These are phyloP conservation scores for Physcia stellaris DNA, from an alignment of 495 filamentous ascomycete genomes.

Conservation along the genomic window DNA sequence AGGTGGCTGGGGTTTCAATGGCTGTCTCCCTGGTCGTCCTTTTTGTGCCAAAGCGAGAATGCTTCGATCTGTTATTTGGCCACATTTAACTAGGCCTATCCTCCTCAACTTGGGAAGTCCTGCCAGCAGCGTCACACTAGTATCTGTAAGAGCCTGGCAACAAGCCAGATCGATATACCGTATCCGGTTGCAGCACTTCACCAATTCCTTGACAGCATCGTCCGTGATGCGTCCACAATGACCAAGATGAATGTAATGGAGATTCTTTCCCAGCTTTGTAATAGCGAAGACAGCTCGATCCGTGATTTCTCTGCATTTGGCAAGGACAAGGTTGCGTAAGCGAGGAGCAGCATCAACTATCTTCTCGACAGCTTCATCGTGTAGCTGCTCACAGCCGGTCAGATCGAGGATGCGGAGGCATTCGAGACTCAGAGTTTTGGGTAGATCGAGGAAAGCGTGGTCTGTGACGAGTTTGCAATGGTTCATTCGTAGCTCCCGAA, in stretches of 20 bases:
- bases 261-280: conserved; percentile 78
- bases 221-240: conserved; percentile 91
- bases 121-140: conserved; percentile 72
- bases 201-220: conserved; percentile 64
- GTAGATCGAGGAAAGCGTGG: conserved; percentile 71
- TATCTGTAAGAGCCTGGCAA: conserved; percentile 79
- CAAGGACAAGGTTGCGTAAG: conserved; percentile 80
- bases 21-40: conserved; percentile 19
- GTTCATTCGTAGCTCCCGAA: conserved; percentile 78
- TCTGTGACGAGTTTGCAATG: conserved; percentile 76
- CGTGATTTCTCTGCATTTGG: conserved; percentile 86
- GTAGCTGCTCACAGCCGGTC: conserved; percentile 69
- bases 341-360: conserved; percentile 79
- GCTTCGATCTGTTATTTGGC: conserved; percentile 73
- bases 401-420: conserved; percentile 87
- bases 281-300: conserved; percentile 81
- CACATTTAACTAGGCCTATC: conserved; percentile 91
- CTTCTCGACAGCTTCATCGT: conserved; percentile 72
- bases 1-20: conserved; percentile 32
- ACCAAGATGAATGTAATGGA: conserved; percentile 91
- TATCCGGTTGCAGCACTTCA: conserved; percentile 80
- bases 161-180: conserved; percentile 96
- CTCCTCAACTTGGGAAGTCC: conserved; percentile 81
- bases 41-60: conserved; percentile 68
- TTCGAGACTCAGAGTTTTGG: conserved; percentile 54